A percentile compares a stretch with the other conserved stretches of the same genome.
Evolutionary conservation across 192 early-diverging fungal species (phyloP).

Genomic region (Funneliformis geosporum): DNA sequence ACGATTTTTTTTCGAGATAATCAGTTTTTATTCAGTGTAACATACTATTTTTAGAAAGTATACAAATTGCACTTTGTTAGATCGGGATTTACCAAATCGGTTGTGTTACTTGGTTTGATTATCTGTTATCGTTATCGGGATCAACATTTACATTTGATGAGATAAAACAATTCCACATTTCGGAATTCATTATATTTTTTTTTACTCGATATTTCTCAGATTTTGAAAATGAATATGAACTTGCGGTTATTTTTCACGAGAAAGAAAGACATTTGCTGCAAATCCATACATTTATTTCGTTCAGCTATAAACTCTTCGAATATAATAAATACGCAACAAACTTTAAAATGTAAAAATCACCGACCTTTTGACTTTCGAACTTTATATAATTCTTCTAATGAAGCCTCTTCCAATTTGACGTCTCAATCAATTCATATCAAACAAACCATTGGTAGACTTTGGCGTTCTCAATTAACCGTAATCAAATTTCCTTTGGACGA

Average conservation of each 20-base stretch:
- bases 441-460: constrained; percentile 1
- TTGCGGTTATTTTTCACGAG: not conserved
- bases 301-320: not conserved
- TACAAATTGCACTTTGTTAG: not conserved
- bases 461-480: constrained; percentile 2
- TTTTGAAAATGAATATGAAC: not conserved
- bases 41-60: not conserved
- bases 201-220: not conserved
- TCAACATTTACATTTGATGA: too few relatives aligned
- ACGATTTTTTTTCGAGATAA: not conserved
- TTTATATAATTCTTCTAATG: not conserved
- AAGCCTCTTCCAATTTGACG: not conserved
- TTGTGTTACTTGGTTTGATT: not conserved
- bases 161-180: too few relatives aligned
- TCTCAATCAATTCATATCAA: not conserved
- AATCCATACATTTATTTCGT: not conserved
- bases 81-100: too few relatives aligned
- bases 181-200: too few relatives aligned
- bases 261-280: not conserved
- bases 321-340: not conserved
- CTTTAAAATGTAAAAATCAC: not conserved
- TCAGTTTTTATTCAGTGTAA: not conserved
- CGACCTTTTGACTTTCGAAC: not conserved
- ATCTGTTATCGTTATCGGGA: not conserved
- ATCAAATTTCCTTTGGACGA: not conserved